Conservation (phyloP, 805 yeast genomes). For the Lipomyces anomalus region DNA sequence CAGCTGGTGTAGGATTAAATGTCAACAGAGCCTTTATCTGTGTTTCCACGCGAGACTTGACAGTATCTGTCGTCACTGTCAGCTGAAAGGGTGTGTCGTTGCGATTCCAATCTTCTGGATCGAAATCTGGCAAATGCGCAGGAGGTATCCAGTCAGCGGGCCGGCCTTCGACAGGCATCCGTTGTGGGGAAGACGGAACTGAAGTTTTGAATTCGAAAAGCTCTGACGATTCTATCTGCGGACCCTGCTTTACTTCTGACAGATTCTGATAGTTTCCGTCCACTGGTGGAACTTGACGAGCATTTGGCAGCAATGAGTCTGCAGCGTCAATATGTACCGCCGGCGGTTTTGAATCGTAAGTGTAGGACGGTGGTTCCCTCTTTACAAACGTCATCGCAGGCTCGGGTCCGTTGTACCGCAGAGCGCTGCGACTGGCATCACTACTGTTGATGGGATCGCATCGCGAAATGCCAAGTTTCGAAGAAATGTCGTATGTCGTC, state of each 20-base stretch:
- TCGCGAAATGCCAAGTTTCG: not conserved
- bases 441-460: not conserved
- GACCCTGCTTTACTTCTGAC: not conserved
- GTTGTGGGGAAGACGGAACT: not conserved
- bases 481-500: not conserved
- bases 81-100: slow-evolving; percentile 7
- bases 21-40: slow-evolving; percentile 74
- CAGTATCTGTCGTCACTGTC: slow-evolving; percentile 58
- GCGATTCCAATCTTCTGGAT: slow-evolving; percentile 30
- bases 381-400: not conserved
- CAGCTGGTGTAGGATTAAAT: slow-evolving; percentile 71
- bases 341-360: not conserved
- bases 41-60: slow-evolving; percentile 87
- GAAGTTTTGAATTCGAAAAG: not conserved
- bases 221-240: not conserved
- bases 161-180: not conserved
- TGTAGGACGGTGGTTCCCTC: not conserved
- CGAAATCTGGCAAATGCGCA: slow-evolving; percentile 15
- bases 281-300: not conserved
- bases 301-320: not conserved
- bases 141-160: slow-evolving; percentile 22
- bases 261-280: not conserved
- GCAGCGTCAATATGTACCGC: not conserved
- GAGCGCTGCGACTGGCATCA: too few species aligned
- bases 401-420: too few species aligned